Evolutionary conservation across 495 filamentous ascomycete species (phyloP).

Genomic region (Friedmanniomyces simplex): DNA sequence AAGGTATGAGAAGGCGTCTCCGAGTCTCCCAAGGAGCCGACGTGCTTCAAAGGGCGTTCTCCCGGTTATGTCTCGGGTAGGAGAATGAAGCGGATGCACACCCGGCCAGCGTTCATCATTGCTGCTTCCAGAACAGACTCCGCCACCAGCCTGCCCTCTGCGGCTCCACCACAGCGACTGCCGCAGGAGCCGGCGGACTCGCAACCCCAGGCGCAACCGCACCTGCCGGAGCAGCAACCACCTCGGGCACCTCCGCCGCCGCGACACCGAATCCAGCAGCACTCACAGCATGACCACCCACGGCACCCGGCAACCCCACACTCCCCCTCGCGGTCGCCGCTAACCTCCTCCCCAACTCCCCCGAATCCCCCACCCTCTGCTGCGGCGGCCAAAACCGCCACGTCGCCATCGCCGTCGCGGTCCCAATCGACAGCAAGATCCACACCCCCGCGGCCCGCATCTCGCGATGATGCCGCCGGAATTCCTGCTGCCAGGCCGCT

Average conservation of each 20-base stretch:
- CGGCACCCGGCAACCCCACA: background rate
- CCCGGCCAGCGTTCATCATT: background rate
- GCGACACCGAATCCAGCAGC: background rate
- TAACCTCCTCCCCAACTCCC: conserved; percentile 7
- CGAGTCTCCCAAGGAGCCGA: too few species aligned
- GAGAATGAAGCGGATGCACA: too few species aligned
- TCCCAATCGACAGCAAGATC: conserved; percentile 6
- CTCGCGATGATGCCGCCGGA: background rate
- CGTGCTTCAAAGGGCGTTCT: too few species aligned
- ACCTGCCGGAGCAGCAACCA: background rate
- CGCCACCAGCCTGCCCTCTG: conserved; percentile 1
- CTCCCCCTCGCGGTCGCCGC: background rate
- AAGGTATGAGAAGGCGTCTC: too few species aligned
- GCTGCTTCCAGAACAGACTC: conserved; percentile 16
- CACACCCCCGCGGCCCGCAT: conserved; percentile 5
- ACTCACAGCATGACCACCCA: background rate
- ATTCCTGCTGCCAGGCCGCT: conserved; percentile 1
- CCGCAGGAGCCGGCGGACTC: background rate
- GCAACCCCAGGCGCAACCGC: background rate
- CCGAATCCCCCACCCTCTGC: conserved; percentile 1
- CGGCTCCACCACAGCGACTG: background rate
- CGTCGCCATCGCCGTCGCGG: conserved; percentile 12
- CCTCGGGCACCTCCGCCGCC: background rate
- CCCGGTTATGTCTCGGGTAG: too few species aligned
- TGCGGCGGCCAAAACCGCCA: conserved; percentile 15